Conservation (phyloP, 805 yeast species). For the Yarrowia sp. region DNA sequence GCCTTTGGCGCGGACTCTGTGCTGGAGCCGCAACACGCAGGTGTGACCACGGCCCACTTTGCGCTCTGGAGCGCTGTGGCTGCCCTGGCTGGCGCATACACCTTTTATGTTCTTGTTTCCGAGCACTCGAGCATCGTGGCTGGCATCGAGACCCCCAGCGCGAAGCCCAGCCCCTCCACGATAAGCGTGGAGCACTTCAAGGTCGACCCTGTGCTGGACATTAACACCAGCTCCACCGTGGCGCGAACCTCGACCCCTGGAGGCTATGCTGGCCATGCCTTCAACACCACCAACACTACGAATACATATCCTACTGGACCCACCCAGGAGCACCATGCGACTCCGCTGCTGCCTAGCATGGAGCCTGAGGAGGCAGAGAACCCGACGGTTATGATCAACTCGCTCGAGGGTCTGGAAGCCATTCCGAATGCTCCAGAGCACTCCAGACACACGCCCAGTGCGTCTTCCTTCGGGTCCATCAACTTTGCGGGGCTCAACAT, state of each 20-base stretch:
- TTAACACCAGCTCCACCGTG: constrained; percentile 2
- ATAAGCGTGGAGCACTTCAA: constrained; percentile 12
- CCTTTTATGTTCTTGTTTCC: neutral
- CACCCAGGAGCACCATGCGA: neutral
- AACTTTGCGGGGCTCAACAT: constrained; percentile 14
- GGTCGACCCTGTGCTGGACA: neutral
- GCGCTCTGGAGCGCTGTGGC: neutral
- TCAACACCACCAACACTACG: neutral
- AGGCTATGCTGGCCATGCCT: neutral
- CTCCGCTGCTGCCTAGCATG: constrained; percentile 3
- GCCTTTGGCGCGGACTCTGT: neutral
- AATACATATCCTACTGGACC: neutral
- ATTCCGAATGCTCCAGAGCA: neutral
- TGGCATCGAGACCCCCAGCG: neutral
- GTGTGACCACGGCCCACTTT: neutral
- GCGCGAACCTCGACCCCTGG: neutral
- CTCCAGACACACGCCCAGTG: neutral
- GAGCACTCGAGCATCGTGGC: constrained; percentile 3
- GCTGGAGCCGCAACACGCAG: neutral
- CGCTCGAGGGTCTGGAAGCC: neutral
- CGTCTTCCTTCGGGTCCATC: constrained; percentile 17
- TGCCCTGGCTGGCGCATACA: neutral
- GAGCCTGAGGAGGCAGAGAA: neutral
- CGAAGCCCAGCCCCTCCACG: neutral
- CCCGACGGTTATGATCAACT: neutral